A percentile compares a stretch with the other conserved stretches of the same genome.
phyloP scores from a whole-genome alignment of 352 stramenopile genomes.

The Globisporangium irregulare region DNA sequence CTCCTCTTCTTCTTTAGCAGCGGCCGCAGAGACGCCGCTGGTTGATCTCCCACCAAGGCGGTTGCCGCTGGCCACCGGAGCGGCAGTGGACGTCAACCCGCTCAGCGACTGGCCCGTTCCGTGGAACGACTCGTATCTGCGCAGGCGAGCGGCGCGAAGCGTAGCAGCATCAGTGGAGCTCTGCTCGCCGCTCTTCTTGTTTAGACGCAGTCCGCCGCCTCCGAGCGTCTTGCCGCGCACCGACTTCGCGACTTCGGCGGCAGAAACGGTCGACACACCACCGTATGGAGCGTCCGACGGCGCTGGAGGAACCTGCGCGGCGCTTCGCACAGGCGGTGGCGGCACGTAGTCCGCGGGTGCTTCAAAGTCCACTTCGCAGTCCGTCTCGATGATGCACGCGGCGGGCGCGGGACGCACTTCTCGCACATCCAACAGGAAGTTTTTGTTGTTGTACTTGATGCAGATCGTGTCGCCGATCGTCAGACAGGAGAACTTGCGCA shows the following conservation, averaged over 20 bases:
- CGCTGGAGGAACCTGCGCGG: slow-evolving; percentile 25
- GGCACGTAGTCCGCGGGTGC: slow-evolving; percentile 86
- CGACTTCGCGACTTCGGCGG: slow-evolving; percentile 8
- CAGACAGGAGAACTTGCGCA: slow-evolving; percentile 95
- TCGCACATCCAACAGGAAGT: slow-evolving; percentile 98
- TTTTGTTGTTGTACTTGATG: slow-evolving; percentile 98
- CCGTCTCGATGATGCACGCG: slow-evolving; percentile 99
- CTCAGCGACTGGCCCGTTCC: slow-evolving; percentile 75
- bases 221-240: slow-evolving; percentile 19
- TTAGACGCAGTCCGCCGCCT: slow-evolving; percentile 63
- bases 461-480: slow-evolving; percentile 98
- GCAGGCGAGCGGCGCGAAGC: slow-evolving; percentile 66
- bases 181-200: slow-evolving; percentile 57
- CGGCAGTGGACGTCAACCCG: slow-evolving; percentile 37
- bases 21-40: slow-evolving; percentile 16
- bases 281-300: slow-evolving; percentile 61
- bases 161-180: slow-evolving; percentile 56
- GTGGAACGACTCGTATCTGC: slow-evolving; percentile 84
- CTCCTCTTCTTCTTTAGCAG: slow-evolving; percentile 35
- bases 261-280: slow-evolving; percentile 29
- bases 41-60: slow-evolving; percentile 20
- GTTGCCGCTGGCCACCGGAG: slow-evolving; percentile 14
- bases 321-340: slow-evolving; percentile 27
- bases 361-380: slow-evolving; percentile 99
- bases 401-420: slow-evolving; percentile 95